phyloP scores from a whole-genome alignment of 2,329 filamentous ascomycete genomes.

The Verticillium nubilum region DNA sequence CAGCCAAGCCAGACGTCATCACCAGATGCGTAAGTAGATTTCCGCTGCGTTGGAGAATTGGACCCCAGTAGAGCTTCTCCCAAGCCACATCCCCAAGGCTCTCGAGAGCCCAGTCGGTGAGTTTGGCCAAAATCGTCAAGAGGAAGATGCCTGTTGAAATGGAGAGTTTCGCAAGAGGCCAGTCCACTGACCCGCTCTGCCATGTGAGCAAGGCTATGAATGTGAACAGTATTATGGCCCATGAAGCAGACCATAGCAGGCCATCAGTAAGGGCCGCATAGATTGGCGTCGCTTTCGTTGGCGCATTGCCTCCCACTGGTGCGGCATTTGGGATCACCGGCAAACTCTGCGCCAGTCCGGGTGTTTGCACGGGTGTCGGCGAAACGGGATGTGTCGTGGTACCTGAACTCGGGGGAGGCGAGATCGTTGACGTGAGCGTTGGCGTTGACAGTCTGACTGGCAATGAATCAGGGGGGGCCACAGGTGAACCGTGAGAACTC shows the following conservation, averaged over 20 bases:
- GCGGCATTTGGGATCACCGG: background rate
- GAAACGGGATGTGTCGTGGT: background rate
- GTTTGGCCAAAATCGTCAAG: background rate
- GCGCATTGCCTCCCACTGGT: background rate
- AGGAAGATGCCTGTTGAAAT: background rate
- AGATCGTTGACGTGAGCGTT: background rate
- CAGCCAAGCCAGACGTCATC: background rate
- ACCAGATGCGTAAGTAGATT: background rate
- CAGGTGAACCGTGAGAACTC: background rate
- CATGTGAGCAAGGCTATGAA: background rate
- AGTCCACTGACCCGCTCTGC: background rate
- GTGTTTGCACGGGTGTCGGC: background rate
- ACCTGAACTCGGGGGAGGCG: background rate
- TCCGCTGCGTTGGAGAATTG: background rate
- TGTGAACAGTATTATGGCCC: background rate
- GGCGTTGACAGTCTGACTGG: background rate
- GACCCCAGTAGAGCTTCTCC: background rate
- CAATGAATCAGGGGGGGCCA: background rate
- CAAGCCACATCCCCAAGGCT: background rate
- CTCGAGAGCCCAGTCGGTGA: background rate
- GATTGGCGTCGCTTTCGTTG: background rate
- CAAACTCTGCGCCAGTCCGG: background rate
- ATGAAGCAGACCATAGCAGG: background rate
- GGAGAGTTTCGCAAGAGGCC: background rate
- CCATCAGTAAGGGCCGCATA: background rate